Evolutionary conservation across 768 basidiomycete species (phyloP).

Genomic region (Leccinum longicurvipes): DNA sequence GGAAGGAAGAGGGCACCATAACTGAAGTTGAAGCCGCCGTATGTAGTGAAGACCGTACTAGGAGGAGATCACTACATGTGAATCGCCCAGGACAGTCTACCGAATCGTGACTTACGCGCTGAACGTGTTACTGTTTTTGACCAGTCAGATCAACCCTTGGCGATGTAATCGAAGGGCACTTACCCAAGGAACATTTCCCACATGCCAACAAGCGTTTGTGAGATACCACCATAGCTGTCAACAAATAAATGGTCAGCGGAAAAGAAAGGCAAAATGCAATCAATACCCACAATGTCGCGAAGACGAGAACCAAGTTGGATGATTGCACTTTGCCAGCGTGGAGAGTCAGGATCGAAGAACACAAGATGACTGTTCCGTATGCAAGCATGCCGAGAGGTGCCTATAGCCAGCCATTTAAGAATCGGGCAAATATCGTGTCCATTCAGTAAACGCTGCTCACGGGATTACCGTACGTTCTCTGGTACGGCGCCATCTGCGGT

Average conservation of each 20-base stretch:
- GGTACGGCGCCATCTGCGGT: conserved; percentile 23
- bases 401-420: conserved; percentile 9
- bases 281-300: conserved; percentile 25
- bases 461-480: conserved; percentile 27
- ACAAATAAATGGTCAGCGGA: not conserved
- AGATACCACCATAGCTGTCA: conserved; percentile 30
- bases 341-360: conserved; percentile 28
- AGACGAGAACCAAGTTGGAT: conserved; percentile 27
- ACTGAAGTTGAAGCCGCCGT: conserved; percentile 29
- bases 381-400: conserved; percentile 29
- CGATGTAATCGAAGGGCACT: not conserved
- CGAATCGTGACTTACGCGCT: conserved; percentile 18
- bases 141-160: conserved; percentile 6
- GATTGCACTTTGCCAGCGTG: conserved; percentile 16
- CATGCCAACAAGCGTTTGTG: conserved; percentile 30
- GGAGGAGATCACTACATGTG: not conserved
- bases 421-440: not conserved
- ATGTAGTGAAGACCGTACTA: conserved; percentile 27
- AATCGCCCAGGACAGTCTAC: not conserved
- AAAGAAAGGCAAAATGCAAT: not conserved
- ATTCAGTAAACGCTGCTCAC: conserved; percentile 6
- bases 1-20: conserved; percentile 28
- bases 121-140: conserved; percentile 21
- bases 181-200: conserved; percentile 33
- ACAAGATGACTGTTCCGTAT: conserved; percentile 29